Conservation (phyloP, 768 basidiomycete genomes). For the Termitomyces sp. region DNA sequence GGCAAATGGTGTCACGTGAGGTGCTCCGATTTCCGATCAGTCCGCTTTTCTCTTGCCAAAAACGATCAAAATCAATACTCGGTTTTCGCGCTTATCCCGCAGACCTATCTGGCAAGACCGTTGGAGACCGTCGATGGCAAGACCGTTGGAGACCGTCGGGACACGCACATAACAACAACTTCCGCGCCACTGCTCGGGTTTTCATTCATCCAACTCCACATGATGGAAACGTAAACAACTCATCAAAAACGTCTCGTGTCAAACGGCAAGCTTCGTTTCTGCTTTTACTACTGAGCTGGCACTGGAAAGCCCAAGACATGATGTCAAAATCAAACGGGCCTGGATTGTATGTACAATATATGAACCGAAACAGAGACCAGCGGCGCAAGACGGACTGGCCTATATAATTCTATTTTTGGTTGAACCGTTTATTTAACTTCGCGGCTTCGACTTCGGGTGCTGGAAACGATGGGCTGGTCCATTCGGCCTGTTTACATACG, state of each 20-base stretch:
- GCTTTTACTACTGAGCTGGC: not conserved
- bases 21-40: constrained; percentile 1
- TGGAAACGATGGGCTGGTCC: constrained; percentile 8
- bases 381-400: not conserved
- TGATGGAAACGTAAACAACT: constrained; percentile 1
- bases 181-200: not conserved
- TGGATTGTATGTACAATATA: not conserved
- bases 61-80: too few relatives aligned
- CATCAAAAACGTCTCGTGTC: not conserved
- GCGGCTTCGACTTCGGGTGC: constrained; percentile 13
- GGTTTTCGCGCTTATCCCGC: not conserved
- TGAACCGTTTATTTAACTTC: constrained; percentile 4
- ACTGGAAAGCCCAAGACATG: not conserved
- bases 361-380: not conserved
- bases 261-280: not conserved
- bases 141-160: too few relatives aligned
- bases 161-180: not conserved
- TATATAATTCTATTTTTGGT: constrained; percentile 11
- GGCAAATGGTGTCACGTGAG: not conserved
- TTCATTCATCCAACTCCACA: not conserved
- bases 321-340: too few relatives aligned
- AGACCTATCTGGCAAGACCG: not conserved
- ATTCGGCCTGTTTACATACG: constrained; percentile 11
- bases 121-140: not conserved
- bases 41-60: not conserved